A percentile compares a stretch with the other conserved stretches of the same genome.
Evolutionary conservation across 176 grass and related monocot species (phyloP).

Genomic region (Saccharum spontaneum): DNA sequence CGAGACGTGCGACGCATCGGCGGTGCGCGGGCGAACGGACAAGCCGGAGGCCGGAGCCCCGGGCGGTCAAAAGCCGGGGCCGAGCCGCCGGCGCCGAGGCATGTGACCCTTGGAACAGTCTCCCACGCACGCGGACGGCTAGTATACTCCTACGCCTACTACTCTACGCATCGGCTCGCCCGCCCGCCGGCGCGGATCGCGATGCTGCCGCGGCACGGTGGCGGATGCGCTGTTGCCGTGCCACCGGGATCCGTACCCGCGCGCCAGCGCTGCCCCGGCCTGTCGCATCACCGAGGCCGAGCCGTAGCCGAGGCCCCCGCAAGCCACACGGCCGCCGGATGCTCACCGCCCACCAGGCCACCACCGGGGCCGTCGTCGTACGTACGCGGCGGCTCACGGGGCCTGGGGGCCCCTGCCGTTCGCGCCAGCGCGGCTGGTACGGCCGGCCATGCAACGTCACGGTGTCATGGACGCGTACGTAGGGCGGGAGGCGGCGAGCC

Average conservation of each 20-base stretch:
- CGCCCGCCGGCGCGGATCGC: slow-evolving; percentile 29
- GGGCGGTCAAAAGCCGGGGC: slow-evolving; percentile 36
- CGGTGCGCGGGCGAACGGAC: background rate
- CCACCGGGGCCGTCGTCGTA: background rate
- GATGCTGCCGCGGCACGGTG: background rate
- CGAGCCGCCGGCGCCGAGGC: background rate
- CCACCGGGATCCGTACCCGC: slow-evolving; percentile 34
- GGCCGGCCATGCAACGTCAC: background rate
- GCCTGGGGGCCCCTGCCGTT: background rate
- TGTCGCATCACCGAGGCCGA: background rate
- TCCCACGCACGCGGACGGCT: background rate
- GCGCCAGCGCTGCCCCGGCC: background rate
- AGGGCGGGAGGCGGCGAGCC: background rate
- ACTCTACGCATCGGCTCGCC: background rate
- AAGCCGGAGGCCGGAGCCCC: no score
- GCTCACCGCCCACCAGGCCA: background rate
- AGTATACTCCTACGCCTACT: no score
- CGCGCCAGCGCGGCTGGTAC: background rate
- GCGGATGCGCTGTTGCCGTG: slow-evolving; percentile 14
- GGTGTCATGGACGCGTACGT: background rate
- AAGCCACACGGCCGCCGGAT: background rate
- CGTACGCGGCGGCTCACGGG: background rate
- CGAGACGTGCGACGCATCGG: background rate
- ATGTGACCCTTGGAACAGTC: slow-evolving; percentile 4
- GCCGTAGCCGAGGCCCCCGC: no score